These are phyloP conservation scores for Seiridium cupressi DNA, from an alignment of 2,329 filamentous ascomycete genomes.

Conservation along the genomic window DNA sequence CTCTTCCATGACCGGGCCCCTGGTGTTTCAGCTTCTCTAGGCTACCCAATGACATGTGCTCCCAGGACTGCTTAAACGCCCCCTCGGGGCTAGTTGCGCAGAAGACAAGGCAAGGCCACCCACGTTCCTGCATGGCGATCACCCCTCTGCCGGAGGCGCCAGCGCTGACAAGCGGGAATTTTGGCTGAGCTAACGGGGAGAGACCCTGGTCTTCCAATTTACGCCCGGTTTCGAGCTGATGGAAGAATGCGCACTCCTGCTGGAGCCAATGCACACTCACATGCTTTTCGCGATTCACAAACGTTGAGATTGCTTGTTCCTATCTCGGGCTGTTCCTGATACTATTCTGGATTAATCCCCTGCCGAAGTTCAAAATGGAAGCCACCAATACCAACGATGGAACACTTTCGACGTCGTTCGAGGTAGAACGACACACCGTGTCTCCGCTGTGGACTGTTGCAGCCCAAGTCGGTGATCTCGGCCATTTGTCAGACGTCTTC, in stretches of 20 bases:
- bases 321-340: background rate
- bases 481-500: background rate
- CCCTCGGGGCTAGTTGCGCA: background rate
- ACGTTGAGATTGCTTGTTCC: background rate
- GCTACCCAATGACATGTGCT: background rate
- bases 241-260: background rate
- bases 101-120: background rate
- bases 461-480: background rate
- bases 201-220: conserved; percentile 1
- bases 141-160: background rate
- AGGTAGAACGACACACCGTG: background rate
- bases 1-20: background rate
- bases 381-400: background rate
- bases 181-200: background rate
- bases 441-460: background rate
- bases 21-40: background rate
- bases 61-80: background rate
- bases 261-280: background rate
- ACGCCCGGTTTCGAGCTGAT: conserved; percentile 1
- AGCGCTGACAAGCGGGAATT: background rate
- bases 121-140: conserved; percentile 4
- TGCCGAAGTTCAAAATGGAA: background rate
- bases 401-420: background rate
- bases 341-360: background rate
- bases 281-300: background rate